These are phyloP conservation scores for Calonectria pauciramosa DNA, from an alignment of 2,329 filamentous ascomycete species.

Conservation along the genomic window DNA sequence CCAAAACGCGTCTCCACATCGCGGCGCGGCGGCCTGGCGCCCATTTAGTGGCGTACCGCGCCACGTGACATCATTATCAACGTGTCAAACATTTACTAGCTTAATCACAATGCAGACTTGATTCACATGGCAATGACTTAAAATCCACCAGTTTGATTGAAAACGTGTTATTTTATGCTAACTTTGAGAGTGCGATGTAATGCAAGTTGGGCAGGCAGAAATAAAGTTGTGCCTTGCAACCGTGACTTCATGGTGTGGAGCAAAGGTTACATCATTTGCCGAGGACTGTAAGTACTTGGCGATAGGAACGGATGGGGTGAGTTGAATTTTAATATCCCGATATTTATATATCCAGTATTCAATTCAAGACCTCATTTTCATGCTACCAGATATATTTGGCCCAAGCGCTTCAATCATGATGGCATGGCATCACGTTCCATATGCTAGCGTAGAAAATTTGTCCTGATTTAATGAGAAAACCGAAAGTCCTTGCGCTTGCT, in stretches of 20 bases:
- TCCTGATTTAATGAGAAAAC: constrained; percentile 32
- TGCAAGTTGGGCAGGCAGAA: background rate
- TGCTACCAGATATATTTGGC: background rate
- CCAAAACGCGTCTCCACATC: constrained; percentile 42
- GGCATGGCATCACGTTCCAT: background rate
- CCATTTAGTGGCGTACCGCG: background rate
- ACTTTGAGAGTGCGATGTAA: background rate
- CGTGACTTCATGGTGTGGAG: background rate
- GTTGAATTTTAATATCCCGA: too few relatives aligned
- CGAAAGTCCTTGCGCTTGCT: constrained; percentile 35
- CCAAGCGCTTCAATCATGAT: background rate
- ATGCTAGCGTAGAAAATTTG: background rate
- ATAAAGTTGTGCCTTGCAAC: background rate
- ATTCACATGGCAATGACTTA: background rate
- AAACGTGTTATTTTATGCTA: background rate
- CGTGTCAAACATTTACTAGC: background rate
- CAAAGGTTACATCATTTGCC: background rate
- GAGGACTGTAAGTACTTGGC: too few relatives aligned
- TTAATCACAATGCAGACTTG: background rate
- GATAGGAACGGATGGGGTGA: too few relatives aligned
- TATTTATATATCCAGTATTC: background rate
- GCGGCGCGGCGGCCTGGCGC: constrained; percentile 30
- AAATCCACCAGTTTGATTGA: background rate
- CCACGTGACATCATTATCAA: constrained; percentile 18
- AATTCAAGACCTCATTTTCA: background rate